Evolutionary conservation across 164 flowering plant species (phyloP), one percentile per base, ranked within the genome.

Genomic region (Liriodendron chinense): DNA sequence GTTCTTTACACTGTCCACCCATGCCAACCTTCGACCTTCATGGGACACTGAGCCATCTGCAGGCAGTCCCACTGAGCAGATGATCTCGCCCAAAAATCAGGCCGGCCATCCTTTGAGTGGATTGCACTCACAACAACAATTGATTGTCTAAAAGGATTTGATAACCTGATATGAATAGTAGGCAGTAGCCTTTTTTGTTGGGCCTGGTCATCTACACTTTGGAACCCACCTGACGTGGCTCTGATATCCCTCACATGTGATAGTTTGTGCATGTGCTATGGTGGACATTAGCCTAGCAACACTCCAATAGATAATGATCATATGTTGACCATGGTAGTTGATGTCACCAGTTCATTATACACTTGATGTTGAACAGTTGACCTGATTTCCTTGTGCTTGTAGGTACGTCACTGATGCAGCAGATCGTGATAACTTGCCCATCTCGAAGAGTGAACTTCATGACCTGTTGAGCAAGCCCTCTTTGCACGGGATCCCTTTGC

Each of bases 321-420:
- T 34, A 34, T 0, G 43, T 34, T 34, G 43, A 34, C 43, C 43
- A 34, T 34, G 43, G 43, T 34, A 34, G 43, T 4, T 34, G 43
- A 34, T 34, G 43, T 34, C 43, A 18, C 64, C 64, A 61, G 20
- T 18, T 16, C 22, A 61, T 61, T 16, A 9, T 18, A 61, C 22
- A 22, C 64, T 61, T 16, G 68, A 65, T 65, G 24, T 65, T 65
- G 68, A 65, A 24, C 16, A 68, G 56, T 47, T 59, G 21, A 25
- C 24, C 65, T 73, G 49, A 79, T 72, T 65, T 64, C 26, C 28
- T 34, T 4, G 65, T 59, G 57, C 20, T 47, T 80, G 83, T 88
- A 92, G 94, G 43, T 92, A 91, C 74, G 97, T 91, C 70, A 93
- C 91, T 78, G 97, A 92, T 87, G 91, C 93, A 72, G 94, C 97